Evolutionary conservation across 2,329 filamentous ascomycete species (phyloP), one percentile per base, ranked within the genome.

Genomic region (Stagonosporopsis vannaccii): DNA sequence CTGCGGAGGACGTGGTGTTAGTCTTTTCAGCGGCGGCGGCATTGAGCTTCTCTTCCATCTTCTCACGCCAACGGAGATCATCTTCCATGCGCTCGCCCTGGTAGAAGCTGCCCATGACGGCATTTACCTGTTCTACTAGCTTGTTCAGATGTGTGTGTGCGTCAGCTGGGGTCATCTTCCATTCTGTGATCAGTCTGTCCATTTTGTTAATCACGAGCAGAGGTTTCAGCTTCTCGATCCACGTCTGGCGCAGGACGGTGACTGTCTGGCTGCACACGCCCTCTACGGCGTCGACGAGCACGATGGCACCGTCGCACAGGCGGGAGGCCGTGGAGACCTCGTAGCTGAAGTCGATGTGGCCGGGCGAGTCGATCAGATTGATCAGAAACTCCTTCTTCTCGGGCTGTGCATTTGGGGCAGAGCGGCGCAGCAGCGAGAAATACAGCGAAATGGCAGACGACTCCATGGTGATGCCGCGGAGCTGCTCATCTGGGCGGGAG

Each of bases 401-500:
- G 0, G 91, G 89, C 13, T 82, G 72, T 6, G 86, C 86, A 15
- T 92, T 88, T 2, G 89, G 88, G 1, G 85, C 81, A 33, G 86
- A 81, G 65, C 91, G 86, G 65, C 93, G 85, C 50, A 96, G 81
- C 84, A 98, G 91, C 32, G 93, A 96, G 76, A 99, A 99, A 78
- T 90, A 96, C 30, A 99, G 82, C 0, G 95, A 98, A 62, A 99
- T 99, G 60, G 95, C 95, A 6, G 94, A 98, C 0, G 95, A 98
- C 77, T 99, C 95, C 95, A 99, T 99, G n/a, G 95, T 99, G 72
- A 99, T 99, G 53, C 95, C 95, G 63, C 95, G 89, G 15, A 91
- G 85, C 78, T 99, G 95, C 77, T 99, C 95, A 77, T 99, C 95
- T 1, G 94, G 94, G 39, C 95, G 85, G 20, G 95, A 98, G 79